These are phyloP conservation scores for Ogataea trehalophila DNA, from an alignment of 805 yeast species.

Conservation along the genomic window DNA sequence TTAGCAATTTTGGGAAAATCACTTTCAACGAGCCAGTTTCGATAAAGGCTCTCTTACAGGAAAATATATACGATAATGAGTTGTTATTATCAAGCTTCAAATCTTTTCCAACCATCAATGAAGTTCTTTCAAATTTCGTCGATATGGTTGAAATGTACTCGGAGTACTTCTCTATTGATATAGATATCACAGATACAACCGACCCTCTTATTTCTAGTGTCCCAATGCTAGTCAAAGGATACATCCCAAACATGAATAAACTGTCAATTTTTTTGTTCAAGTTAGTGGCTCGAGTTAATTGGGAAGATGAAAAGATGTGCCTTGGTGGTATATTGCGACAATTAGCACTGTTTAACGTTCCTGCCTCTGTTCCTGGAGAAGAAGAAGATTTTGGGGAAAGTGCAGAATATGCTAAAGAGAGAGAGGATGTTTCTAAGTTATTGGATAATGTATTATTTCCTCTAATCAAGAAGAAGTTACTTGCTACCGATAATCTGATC, in stretches of 20 bases:
- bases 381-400: constrained; percentile 17
- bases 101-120: constrained; percentile 11
- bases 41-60: constrained; percentile 32
- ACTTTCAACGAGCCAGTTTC: constrained; percentile 31
- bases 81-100: constrained; percentile 5
- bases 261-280: constrained; percentile 63
- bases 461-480: constrained; percentile 50
- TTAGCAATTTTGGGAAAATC: constrained; percentile 73
- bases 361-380: constrained; percentile 42
- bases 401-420: constrained; percentile 22
- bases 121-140: constrained; percentile 7
- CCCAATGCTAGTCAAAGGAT: constrained; percentile 66
- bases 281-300: constrained; percentile 55
- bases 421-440: constrained; percentile 25
- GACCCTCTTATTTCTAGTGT: constrained; percentile 41
- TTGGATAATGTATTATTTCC: constrained; percentile 67
- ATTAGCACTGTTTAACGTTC: constrained; percentile 69
- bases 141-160: constrained; percentile 70
- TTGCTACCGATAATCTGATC: constrained; percentile 54
- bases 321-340: constrained; percentile 60
- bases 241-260: constrained; percentile 58
- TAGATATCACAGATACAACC: constrained; percentile 31
- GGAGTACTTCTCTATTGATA: constrained; percentile 67
- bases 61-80: constrained; percentile 30
- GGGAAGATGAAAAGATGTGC: constrained; percentile 66